Base-by-base conservation (phyloP, 306 rosid species). In the Rosa persica region DNA sequence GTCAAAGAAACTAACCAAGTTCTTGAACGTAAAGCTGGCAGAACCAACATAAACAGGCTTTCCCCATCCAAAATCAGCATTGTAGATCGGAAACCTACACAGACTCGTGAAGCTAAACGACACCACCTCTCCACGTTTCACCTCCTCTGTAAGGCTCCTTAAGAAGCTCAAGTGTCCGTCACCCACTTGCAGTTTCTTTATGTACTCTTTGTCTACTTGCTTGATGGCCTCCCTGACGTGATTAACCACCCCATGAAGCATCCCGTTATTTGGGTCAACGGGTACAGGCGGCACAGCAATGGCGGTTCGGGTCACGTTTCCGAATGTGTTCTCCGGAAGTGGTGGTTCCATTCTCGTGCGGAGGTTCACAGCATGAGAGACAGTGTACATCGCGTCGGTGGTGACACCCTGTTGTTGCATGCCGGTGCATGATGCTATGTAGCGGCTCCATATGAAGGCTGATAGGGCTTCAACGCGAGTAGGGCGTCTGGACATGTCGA, bases 401-500 rank as follows among this genome's bases (percentile, higher is more conserved):
- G 13, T 22, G 70, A 27, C 20, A 17, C 76, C 44, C 11, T 78
- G 58, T 27, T 66, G 65, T 17, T 44, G 27, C 17, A 66, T 38
- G 83, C 48, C 16, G 65, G 27, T 8, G 78, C 78, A 75, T 13
- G 60, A 12, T 47, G 67, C 81, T 17, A 75, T 44, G 49, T 81
- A 62, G 1, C 89, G 85, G 8, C 65, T 23, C 81, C 84, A 85
- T 58, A 87, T 71, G 76, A 87, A 85, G 27, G 85, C 57, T 0
- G 90, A 87, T 15, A 87, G 62, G 10, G 88, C 90, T 62, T 80
- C 90, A 27, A 85, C 85, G 4, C 90, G 81, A 0, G 88, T 82
- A 5, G 85, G 83, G 0, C 85, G 78, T 12, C 68, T 57, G 22
- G 40, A 49, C 10, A 52, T 51, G 30, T 39, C 80, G 0, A 51